Conservation (phyloP, 768 basidiomycete species). For the Leucocoprinus birnbaumii region DNA sequence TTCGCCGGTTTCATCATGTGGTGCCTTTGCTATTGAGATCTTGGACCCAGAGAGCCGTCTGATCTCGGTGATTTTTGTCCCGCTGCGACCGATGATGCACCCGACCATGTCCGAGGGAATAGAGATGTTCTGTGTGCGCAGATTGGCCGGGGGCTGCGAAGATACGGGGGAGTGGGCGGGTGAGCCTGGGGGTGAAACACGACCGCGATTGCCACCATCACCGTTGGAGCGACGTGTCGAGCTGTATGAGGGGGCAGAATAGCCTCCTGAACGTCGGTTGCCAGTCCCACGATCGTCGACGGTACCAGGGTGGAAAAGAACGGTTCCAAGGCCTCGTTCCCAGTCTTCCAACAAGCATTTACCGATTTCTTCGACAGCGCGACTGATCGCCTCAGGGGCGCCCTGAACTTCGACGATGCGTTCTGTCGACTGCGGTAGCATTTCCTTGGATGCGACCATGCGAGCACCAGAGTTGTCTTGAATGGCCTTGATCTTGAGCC, state of each 20-base stretch:
- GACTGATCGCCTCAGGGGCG: constrained; percentile 85
- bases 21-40: constrained; percentile 97
- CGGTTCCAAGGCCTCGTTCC: constrained; percentile 92
- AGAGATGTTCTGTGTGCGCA: constrained; percentile 98
- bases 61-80: constrained; percentile 99
- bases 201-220: constrained; percentile 42
- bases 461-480: constrained; percentile 94
- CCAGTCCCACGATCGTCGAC: constrained; percentile 63
- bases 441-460: constrained; percentile 99
- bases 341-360: constrained; percentile 95
- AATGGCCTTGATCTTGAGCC: constrained; percentile 98
- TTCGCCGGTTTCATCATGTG: constrained; percentile 99
- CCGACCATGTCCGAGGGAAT: constrained; percentile 99
- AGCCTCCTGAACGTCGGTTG: constrained; percentile 48
- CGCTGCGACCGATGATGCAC: constrained; percentile 93
- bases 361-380: constrained; percentile 93
- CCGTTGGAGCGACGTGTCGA: constrained; percentile 63
- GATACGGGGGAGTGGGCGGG: constrained; percentile 44
- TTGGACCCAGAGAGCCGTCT: constrained; percentile 96
- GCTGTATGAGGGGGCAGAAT: constrained; percentile 22
- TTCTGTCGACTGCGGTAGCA: constrained; percentile 98
- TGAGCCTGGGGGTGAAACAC: constrained; percentile 47
- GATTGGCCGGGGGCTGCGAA: constrained; percentile 62
- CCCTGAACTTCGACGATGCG: constrained; percentile 98
- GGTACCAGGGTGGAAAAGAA: constrained; percentile 93